Base-by-base conservation (phyloP, 371 early-diverging fungal species). In the Zopfochytrium polystomum region DNA sequence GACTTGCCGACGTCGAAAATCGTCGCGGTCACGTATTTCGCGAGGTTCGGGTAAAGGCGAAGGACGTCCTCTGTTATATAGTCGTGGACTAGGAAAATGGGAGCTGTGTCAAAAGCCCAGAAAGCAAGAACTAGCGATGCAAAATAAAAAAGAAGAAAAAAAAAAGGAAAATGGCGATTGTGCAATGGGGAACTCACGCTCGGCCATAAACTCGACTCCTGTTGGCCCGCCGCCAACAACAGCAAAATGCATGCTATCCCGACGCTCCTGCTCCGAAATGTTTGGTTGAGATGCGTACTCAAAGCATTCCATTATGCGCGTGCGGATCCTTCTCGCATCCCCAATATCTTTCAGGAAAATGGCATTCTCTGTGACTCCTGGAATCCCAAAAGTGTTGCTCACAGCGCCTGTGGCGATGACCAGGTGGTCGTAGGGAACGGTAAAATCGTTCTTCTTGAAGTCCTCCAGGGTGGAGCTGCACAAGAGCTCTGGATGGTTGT, bases 391-490 rank as follows among this genome's bases (percentile, higher is more conserved):
- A 7, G 92, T 91, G 64, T 90, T 89, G 57, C 85, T 80, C 60
- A 84, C 80, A 1, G 90, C 86, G n/a, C 94, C 94, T 2, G 86
- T 86, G 3, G 87, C 75, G 20, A 93, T 86, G 34, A 93, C 85
- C 33, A 93, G 67, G 44, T 85, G 81, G 63, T 91, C 92, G 67
- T 87, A 93, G 20, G 80, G 73, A 51, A 91, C 55, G 20, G 32
- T 30, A 31, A 61, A 66, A 26, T 49, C 33, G 67, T 80, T 58
- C 7, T 6, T 6, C 34, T 34, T 11, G 46, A 11, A 43, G 6
- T 42, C 55, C 13, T 55, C 55, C 4, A 63, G 29, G 18, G 52
- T 38, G 27, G 50, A 56, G 9, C 42, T 23, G 43, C 51, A 34
- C n/a, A n/a, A n/a, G n/a, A n/a, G n/a, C n/a, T n/a, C 6, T 18